Base-by-base conservation (phyloP, 2,329 filamentous ascomycete genomes). In the Fusarium humuli region DNA sequence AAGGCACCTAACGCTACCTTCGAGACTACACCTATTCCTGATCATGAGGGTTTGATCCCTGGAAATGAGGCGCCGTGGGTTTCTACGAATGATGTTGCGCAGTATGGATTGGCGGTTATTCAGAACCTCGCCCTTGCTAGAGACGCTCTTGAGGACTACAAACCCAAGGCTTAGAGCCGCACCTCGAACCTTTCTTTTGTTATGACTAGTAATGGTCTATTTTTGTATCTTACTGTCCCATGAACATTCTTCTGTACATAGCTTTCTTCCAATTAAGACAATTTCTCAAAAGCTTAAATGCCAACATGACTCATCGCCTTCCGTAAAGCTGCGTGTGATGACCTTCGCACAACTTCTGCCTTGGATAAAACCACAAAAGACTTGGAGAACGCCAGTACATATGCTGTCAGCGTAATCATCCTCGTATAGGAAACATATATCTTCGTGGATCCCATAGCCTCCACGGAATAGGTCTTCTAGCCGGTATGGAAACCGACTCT, bases 31-130 rank as follows among this genome's bases (percentile, higher is more conserved):
- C 72, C 65, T 5, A 68, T 88, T 3, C 77, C 78, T 12, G 83
- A 83, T 0, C 83, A 82, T 42, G 76, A 77, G 7, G 83, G 84
- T 3, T 69, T 88, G 12, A 72, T 79, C 4, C 80, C 83, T 0
- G 81, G 88, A 0, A 84, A 88, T 20, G 87, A 90, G 76, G 87
- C 86, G 0, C 75, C 79, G 0, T 90, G 87, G 87, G 70, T 90
- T 2, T 81, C 83, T 3, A 89, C 87, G 0, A 90, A 90, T 69
- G 85, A 85, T 44, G 81, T 83, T 8, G 86, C 87, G 0, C 80
- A 86, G 62, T 90, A 88, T 74, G 87, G 87, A 1, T 67, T 89
- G 52, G 84, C 86, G 3, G 86, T 82, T 1, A 88, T 90, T 61
- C 84, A 87, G 71, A 84, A 87, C 56, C 67, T 90, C 69, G 85